phyloP scores from a whole-genome alignment of 2,329 filamentous ascomycete genomes.

The Colletotrichum sp. region DNA sequence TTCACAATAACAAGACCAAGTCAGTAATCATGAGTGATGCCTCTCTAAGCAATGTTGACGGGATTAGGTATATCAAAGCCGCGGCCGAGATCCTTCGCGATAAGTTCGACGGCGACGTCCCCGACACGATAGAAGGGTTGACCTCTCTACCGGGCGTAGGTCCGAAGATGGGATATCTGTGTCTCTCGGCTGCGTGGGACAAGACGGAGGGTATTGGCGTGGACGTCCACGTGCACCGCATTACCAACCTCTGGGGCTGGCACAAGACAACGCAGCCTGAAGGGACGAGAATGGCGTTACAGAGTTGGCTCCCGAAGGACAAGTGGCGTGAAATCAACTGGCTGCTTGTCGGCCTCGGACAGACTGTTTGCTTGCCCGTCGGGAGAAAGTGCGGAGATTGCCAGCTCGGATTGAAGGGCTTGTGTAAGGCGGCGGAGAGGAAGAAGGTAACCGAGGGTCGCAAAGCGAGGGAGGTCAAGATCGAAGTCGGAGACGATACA shows the following conservation, averaged over 20 bases:
- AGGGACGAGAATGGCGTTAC: constrained; percentile 76
- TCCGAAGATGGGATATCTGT: constrained; percentile 94
- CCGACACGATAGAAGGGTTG: constrained; percentile 76
- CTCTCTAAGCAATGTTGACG: not conserved
- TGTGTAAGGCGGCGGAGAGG: constrained; percentile 77
- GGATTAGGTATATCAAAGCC: constrained; percentile 67
- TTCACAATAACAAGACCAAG: constrained; percentile 93
- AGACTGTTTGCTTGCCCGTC: constrained; percentile 83
- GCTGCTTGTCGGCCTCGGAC: constrained; percentile 85
- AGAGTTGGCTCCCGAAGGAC: constrained; percentile 84
- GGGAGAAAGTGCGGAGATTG: constrained; percentile 86
- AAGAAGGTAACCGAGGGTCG: constrained; percentile 65
- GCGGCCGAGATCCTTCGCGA: constrained; percentile 76
- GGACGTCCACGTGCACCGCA: constrained; percentile 93
- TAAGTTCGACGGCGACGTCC: constrained; percentile 77
- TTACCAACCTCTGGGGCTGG: constrained; percentile 95
- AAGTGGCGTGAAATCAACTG: constrained; percentile 94
- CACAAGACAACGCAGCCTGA: constrained; percentile 82
- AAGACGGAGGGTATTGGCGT: constrained; percentile 82
- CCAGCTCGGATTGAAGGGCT: constrained; percentile 73
- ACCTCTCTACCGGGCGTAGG: constrained; percentile 84
- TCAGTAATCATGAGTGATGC: constrained; percentile 32
- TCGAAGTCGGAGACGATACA: constrained; percentile 25
- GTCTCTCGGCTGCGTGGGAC: constrained; percentile 74
- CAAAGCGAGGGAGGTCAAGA: constrained; percentile 46